Base-by-base conservation (phyloP, 2,329 filamentous ascomycete genomes). In the Penicillium fuscoglaucum region DNA sequence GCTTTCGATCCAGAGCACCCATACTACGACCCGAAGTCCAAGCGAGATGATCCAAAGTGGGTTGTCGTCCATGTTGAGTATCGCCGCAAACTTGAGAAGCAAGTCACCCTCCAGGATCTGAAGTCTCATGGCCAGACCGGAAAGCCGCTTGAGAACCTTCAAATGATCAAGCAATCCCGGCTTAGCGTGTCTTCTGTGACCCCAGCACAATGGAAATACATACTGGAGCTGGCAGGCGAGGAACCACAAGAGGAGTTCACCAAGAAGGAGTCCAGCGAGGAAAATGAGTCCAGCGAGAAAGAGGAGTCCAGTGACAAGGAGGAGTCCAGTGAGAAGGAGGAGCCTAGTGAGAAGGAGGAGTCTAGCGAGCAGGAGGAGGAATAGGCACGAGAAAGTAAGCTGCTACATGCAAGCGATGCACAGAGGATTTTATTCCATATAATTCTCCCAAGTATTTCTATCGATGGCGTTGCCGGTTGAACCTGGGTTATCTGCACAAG, bases 41-140 rank as follows among this genome's bases (percentile, higher is more conserved):
- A 84, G 64, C 80, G 84, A 54, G 80, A 84, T 2, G 84, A 87
- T 51, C 89, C 89, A 0, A 90, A 87, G 68, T 99, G 95, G 95
- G 90, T 87, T 53, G 84, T 95, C 19, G 95, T 98, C 1, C 90
- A 96, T 61, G 93, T 98, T 48, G 84, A 88, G 68, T 97, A 96
- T 72, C 86, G 89, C 57, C 87, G 86, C 72, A 97, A 96, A 75
- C 92, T 98, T 66, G 80, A 81, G 1, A 81, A 86, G 15, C 83
- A 87, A 0, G 84, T 98, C 57, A 83, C 83, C 6, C 82, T 97
- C 52, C 84, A 85, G 61, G 87, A 90, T 64, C 82, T 97, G 45
- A 88, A 90, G 54, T 82, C 83, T 37, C 80, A 88, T 68, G 85
- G 84, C 6, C 79, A 81, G 41, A 70, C 83, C 9, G 82, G 81